A percentile compares a stretch with the other conserved stretches of the same genome.
Evolutionary conservation across 148 eudicot species (phyloP).

Genomic region (Tetragonia tetragonoides): DNA sequence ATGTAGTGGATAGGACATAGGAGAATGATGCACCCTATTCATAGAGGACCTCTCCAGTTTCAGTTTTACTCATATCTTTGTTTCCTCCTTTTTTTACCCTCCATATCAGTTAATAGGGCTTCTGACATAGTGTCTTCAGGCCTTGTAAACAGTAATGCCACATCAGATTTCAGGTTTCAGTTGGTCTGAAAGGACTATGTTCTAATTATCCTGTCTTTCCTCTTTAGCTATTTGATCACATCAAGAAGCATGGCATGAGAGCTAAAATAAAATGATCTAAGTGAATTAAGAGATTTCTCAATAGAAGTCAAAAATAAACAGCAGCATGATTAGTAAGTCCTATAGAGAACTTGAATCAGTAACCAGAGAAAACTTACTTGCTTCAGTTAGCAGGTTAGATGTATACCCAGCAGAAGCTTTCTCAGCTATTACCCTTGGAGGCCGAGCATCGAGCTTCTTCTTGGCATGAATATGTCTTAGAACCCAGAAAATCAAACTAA

Average conservation of each 20-base stretch:
- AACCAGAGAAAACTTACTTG: constrained; percentile 48
- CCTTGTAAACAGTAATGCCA: neutral
- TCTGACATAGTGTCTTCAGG: neutral
- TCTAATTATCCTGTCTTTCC: neutral
- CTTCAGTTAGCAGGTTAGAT: constrained; percentile 60
- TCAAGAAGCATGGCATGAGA: neutral
- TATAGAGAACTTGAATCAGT: neutral
- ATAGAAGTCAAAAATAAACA: too few species aligned
- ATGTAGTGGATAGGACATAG: too few species aligned
- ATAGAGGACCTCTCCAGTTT: too few species aligned
- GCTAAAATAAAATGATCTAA: neutral
- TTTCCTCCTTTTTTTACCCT: too few species aligned
- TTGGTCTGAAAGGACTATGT: neutral
- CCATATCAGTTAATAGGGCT: neutral
- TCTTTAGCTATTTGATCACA: neutral
- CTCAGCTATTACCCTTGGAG: constrained; percentile 42
- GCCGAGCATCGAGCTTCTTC: constrained; percentile 30
- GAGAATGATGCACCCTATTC: neutral
- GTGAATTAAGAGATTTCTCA: neutral
- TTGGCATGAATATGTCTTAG: constrained; percentile 35
- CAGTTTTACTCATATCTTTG: too few species aligned
- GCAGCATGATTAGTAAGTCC: too few species aligned
- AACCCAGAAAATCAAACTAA: constrained; percentile 35
- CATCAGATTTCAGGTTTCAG: neutral
- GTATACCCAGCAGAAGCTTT: constrained; percentile 50